phyloP scores from a whole-genome alignment of 2,329 filamentous ascomycete species.

The Aspergillus thermomutatus region DNA sequence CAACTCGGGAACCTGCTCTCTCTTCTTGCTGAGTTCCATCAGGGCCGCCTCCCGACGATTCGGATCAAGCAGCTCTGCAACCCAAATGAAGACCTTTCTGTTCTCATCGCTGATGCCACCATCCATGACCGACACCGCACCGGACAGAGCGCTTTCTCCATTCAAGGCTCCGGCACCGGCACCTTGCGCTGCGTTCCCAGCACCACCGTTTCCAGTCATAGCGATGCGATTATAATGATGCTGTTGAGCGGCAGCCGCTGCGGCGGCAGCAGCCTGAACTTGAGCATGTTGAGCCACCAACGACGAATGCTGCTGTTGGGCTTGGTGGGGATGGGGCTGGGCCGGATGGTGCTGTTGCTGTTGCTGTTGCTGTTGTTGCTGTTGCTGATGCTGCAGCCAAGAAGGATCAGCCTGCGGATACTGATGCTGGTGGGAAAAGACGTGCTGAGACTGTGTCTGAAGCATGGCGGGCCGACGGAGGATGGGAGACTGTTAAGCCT shows the following conservation, averaged over 20 bases:
- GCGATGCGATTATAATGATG: slow-evolving; percentile 71
- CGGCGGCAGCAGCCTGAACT: slow-evolving; percentile 45
- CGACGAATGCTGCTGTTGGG: slow-evolving; percentile 42
- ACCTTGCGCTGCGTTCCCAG: slow-evolving; percentile 32
- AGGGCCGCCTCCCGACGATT: slow-evolving; percentile 84
- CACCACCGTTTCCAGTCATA: slow-evolving; percentile 58
- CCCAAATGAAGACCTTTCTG: slow-evolving; percentile 85
- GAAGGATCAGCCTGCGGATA: slow-evolving; percentile 47
- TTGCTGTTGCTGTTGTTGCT: slow-evolving; percentile 33
- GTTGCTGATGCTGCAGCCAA: slow-evolving; percentile 44
- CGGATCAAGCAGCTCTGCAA: slow-evolving; percentile 85
- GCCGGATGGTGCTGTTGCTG: slow-evolving; percentile 36
- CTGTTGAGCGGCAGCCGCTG: slow-evolving; percentile 42
- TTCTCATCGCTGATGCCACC: slow-evolving; percentile 81
- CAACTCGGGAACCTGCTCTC: slow-evolving; percentile 94
- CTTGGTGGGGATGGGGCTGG: slow-evolving; percentile 38
- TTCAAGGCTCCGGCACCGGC: slow-evolving; percentile 47
- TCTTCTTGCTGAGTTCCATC: slow-evolving; percentile 95
- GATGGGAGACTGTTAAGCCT: slow-evolving; percentile 20
- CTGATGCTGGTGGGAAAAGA: slow-evolving; percentile 59
- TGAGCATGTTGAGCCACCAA: slow-evolving; percentile 53
- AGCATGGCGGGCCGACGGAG: slow-evolving; percentile 39
- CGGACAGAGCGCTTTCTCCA: slow-evolving; percentile 35
- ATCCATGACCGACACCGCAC: slow-evolving; percentile 50
- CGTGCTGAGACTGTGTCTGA: slow-evolving; percentile 55